Evolutionary conservation across 192 early-diverging fungal genomes (phyloP).

Genomic region (Helicostylum pulchrum): DNA sequence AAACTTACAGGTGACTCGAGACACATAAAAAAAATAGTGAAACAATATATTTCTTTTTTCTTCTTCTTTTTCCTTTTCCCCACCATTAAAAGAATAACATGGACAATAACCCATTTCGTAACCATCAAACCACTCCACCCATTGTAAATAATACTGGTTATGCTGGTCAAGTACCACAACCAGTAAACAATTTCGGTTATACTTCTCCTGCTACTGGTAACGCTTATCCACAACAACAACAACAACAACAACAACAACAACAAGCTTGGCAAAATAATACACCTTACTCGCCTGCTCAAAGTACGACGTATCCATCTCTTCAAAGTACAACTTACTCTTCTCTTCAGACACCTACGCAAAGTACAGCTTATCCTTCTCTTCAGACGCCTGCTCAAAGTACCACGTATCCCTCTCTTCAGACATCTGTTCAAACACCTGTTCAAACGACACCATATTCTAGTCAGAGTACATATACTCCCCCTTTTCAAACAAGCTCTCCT

Average conservation of each 20-base stretch:
- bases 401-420: neutral
- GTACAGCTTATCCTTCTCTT: neutral
- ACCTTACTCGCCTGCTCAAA: neutral
- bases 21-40: slow-evolving; percentile 1
- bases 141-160: neutral
- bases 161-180: neutral
- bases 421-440: neutral
- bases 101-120: slow-evolving; percentile 30
- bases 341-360: neutral
- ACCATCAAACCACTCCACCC: neutral
- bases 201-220: neutral
- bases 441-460: too few relatives aligned
- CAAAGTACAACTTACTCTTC: neutral
- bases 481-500: neutral
- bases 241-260: slow-evolving; percentile 14
- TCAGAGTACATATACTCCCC: neutral
- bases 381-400: neutral
- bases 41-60: neutral
- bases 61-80: slow-evolving; percentile 18
- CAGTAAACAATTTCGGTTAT: neutral
- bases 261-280: slow-evolving; percentile 3
- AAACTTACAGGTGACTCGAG: too few relatives aligned
- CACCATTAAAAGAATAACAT: slow-evolving; percentile 2
- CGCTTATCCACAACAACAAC: slow-evolving; percentile 5
- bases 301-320: neutral